Conservation (phyloP, 257 asterid genomes). For the Solanum phureja region DNA sequence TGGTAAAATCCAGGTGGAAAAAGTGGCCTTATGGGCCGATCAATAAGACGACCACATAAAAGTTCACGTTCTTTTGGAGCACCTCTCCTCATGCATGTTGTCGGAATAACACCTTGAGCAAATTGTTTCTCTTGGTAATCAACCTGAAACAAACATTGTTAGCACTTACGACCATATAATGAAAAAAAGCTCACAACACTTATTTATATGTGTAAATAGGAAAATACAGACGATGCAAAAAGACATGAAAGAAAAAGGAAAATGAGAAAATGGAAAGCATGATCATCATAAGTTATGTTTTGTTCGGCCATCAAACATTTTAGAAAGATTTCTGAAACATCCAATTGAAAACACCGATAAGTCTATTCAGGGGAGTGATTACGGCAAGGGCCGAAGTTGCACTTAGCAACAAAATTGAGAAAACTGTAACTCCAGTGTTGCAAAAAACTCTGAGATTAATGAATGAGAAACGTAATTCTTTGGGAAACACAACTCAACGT, state of each 20-base stretch:
- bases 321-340: no score
- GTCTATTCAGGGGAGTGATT: no score
- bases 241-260: background rate
- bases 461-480: no score
- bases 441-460: no score
- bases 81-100: constrained; percentile 86
- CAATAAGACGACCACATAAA: constrained; percentile 86
- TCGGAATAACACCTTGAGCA: constrained; percentile 85
- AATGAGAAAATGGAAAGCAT: background rate
- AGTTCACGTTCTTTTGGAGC: constrained; percentile 97
- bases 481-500: no score
- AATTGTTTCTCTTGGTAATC: constrained; percentile 95
- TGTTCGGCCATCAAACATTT: no score
- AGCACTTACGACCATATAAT: background rate
- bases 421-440: no score
- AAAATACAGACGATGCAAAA: background rate
- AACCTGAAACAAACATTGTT: constrained; percentile 38
- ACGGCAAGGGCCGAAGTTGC: no score
- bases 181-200: background rate
- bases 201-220: background rate
- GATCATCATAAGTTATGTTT: no score
- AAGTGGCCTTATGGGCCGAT: constrained; percentile 88
- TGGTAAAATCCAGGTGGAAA: constrained; percentile 89
- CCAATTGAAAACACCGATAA: no score
- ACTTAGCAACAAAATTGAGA: no score